Percentiles rank a stretch among this genome's conserved stretches.
phyloP scores from a whole-genome alignment of 163 green algal genomes.

The Scenedesmus sp. region DNA sequence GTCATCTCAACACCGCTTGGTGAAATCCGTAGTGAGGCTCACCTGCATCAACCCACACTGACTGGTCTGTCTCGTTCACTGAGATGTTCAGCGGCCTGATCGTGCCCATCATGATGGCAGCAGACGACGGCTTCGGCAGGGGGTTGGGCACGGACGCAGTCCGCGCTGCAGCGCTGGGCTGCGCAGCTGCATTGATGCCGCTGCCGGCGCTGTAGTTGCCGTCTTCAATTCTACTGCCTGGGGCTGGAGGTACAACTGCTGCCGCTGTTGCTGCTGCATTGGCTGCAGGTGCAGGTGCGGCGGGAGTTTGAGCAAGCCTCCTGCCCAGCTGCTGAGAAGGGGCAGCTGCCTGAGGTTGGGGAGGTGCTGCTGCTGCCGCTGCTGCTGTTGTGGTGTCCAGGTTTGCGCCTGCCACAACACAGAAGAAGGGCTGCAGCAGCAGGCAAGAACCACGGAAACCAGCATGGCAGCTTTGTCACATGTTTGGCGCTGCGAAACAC shows the following conservation, averaged over 20 bases:
- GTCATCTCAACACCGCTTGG: too few relatives aligned
- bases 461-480: neutral
- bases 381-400: neutral
- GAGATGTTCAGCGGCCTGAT: slow-evolving; percentile 69
- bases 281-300: neutral
- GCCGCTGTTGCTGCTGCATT: neutral
- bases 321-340: neutral
- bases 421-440: slow-evolving; percentile 66
- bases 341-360: neutral
- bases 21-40: neutral
- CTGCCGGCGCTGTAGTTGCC: neutral
- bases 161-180: neutral
- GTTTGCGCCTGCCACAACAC: slow-evolving; percentile 45
- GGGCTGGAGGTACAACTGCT: neutral
- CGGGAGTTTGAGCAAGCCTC: neutral
- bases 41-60: slow-evolving; percentile 68
- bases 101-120: slow-evolving; percentile 71
- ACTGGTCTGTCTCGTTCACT: slow-evolving; percentile 65
- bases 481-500: too few relatives aligned
- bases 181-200: neutral
- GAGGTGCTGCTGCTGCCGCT: neutral
- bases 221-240: neutral
- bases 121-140: slow-evolving; percentile 39
- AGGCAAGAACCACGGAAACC: neutral
- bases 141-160: neutral